Conservation (phyloP, 306 rosid species). For the Dalbergia cochinchinensis region DNA sequence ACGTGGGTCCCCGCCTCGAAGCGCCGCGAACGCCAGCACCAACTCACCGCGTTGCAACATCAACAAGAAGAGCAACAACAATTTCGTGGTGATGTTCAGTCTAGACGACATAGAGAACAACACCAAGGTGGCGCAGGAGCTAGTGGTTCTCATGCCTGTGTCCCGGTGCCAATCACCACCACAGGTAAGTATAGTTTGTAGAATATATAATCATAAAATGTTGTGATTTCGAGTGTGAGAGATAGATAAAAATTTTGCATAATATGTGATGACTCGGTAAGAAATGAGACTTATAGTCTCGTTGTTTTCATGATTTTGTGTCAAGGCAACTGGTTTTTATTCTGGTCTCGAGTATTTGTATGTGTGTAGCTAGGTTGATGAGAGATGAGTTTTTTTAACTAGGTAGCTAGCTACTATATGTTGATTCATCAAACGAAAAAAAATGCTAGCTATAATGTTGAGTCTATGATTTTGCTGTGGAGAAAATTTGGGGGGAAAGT, state of each 20-base stretch:
- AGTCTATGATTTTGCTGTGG: slow-evolving; percentile 34
- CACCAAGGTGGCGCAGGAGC: slow-evolving; percentile 32
- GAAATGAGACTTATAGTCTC: no score
- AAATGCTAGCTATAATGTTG: not conserved
- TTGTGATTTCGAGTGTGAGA: no score
- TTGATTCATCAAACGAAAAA: no score
- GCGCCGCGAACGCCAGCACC: slow-evolving; percentile 92
- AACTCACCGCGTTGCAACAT: slow-evolving; percentile 62
- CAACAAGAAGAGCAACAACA: slow-evolving; percentile 50
- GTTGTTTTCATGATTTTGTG: no score
- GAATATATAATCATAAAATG: not conserved
- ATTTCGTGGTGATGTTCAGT: slow-evolving; percentile 48
- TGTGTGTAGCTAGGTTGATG: not conserved
- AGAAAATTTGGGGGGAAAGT: not conserved
- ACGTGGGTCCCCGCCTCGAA: slow-evolving; percentile 96
- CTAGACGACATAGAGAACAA: slow-evolving; percentile 70
- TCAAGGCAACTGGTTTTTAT: no score
- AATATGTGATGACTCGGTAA: no score
- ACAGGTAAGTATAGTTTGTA: slow-evolving; percentile 64
- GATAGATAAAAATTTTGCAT: no score
- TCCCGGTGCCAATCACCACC: slow-evolving; percentile 70
- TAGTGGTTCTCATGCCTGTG: slow-evolving; percentile 56
- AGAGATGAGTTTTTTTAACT: slow-evolving; percentile 36
- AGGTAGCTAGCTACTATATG: not conserved
- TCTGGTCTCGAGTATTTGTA: no score